phyloP scores from a whole-genome alignment of 768 basidiomycete genomes.

The Austroboletus festivus region DNA sequence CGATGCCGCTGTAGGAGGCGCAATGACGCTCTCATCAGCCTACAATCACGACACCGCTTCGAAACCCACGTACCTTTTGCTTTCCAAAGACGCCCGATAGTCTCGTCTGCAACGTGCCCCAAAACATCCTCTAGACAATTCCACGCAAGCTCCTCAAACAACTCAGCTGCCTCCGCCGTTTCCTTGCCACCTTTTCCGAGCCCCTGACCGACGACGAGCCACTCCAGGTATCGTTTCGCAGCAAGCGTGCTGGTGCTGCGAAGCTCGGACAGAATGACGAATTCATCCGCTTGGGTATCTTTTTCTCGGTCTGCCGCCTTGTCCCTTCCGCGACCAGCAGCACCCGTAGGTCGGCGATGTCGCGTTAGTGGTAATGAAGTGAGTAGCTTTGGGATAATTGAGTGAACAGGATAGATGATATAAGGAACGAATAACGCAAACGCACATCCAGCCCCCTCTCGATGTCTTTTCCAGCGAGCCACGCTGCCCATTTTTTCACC shows the following conservation, averaged over 20 bases:
- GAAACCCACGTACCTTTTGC: constrained; percentile 52
- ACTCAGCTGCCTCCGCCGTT: constrained; percentile 21
- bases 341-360: constrained; percentile 19
- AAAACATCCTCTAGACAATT: constrained; percentile 54
- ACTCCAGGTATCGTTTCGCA: constrained; percentile 73
- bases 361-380: constrained; percentile 18
- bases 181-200: constrained; percentile 25
- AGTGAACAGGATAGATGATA: neutral
- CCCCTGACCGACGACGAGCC: constrained; percentile 69
- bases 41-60: neutral
- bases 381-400: constrained; percentile 14
- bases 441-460: constrained; percentile 69
- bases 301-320: constrained; percentile 22
- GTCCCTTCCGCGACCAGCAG: constrained; percentile 19
- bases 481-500: constrained; percentile 74
- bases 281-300: constrained; percentile 23
- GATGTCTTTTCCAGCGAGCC: constrained; percentile 69
- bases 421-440: neutral
- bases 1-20: constrained; percentile 42
- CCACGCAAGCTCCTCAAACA: constrained; percentile 67
- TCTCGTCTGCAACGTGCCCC: constrained; percentile 45
- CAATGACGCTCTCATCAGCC: neutral
- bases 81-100: constrained; percentile 60
- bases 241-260: constrained; percentile 35
- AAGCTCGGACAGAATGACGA: constrained; percentile 29